Conservation (phyloP, 208 protist genomes). For the Leishmania turanica region DNA sequence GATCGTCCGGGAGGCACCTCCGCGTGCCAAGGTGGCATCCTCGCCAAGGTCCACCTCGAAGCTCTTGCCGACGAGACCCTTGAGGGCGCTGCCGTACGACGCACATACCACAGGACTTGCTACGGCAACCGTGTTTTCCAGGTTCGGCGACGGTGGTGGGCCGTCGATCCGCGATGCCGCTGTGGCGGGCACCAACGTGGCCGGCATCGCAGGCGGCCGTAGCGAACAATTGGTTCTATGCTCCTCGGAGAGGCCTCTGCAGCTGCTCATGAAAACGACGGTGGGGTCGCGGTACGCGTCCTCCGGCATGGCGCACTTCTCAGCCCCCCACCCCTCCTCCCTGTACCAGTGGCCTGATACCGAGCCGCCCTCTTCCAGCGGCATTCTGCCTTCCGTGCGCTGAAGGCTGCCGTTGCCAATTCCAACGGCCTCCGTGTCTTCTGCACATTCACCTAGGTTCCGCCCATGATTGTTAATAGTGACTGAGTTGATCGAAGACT, state of each 20-base stretch:
- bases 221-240: background rate
- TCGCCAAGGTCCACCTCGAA: background rate
- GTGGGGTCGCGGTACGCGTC: background rate
- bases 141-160: background rate
- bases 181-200: background rate
- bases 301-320: background rate
- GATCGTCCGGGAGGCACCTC: background rate
- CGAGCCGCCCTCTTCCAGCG: background rate
- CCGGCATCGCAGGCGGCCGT: background rate
- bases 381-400: background rate
- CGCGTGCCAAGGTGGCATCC: no score
- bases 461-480: background rate
- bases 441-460: background rate
- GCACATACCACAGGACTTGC: no score
- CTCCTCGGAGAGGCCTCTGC: slow-evolving; percentile 13
- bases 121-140: background rate
- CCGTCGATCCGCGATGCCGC: background rate
- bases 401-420: background rate
- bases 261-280: slow-evolving; percentile 7
- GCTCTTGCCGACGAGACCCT: background rate
- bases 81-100: background rate
- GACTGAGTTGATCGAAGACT: slow-evolving; percentile 50
- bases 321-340: background rate
- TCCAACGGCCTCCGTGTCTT: background rate
- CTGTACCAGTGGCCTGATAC: background rate